phyloP scores from a whole-genome alignment of 1,139 yeast species.

The Suhomyces yuchorum region DNA sequence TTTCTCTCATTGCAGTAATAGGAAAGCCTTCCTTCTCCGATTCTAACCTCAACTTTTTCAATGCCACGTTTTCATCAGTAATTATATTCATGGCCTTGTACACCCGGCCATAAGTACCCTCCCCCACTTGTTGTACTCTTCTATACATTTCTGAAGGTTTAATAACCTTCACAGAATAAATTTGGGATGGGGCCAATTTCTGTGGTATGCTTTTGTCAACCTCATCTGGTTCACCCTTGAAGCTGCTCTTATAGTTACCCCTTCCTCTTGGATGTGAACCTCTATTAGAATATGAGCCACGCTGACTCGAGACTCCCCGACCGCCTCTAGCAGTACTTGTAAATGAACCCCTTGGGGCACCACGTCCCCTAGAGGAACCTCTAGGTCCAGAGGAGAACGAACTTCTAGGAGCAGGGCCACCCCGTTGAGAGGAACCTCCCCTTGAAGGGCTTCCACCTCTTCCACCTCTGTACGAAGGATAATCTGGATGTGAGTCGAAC shows the following conservation, averaged over 20 bases:
- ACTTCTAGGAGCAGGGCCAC: not conserved
- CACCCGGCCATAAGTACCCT: slow-evolving; percentile 53
- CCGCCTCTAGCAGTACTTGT: slow-evolving; percentile 9
- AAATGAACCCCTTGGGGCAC: slow-evolving; percentile 6
- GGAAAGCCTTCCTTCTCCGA: slow-evolving; percentile 94
- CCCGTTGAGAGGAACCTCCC: slow-evolving; percentile 1
- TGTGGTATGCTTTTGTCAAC: slow-evolving; percentile 2
- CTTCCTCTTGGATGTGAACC: slow-evolving; percentile 3
- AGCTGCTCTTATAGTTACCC: slow-evolving; percentile 1
- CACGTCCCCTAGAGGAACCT: slow-evolving; percentile 10
- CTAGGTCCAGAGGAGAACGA: slow-evolving; percentile 8
- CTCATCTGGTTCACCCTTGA: slow-evolving; percentile 2
- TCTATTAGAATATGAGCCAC: slow-evolving; percentile 6
- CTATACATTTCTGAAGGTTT: slow-evolving; percentile 35
- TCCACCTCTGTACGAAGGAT: slow-evolving; percentile 7
- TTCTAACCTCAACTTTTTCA: slow-evolving; percentile 81
- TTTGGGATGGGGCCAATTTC: slow-evolving; percentile 25
- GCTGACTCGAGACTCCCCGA: slow-evolving; percentile 4
- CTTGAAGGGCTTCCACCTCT: slow-evolving; percentile 8
- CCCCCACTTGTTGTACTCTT: slow-evolving; percentile 51
- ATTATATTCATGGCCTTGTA: slow-evolving; percentile 62
- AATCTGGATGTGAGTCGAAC: slow-evolving; percentile 16
- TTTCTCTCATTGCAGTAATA: slow-evolving; percentile 91
- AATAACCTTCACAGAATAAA: slow-evolving; percentile 35
- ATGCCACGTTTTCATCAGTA: slow-evolving; percentile 77